A percentile compares a stretch with the other conserved stretches of the same genome.
Conservation (phyloP, 140 eudicot genomes). For the Cichorium intybus region DNA sequence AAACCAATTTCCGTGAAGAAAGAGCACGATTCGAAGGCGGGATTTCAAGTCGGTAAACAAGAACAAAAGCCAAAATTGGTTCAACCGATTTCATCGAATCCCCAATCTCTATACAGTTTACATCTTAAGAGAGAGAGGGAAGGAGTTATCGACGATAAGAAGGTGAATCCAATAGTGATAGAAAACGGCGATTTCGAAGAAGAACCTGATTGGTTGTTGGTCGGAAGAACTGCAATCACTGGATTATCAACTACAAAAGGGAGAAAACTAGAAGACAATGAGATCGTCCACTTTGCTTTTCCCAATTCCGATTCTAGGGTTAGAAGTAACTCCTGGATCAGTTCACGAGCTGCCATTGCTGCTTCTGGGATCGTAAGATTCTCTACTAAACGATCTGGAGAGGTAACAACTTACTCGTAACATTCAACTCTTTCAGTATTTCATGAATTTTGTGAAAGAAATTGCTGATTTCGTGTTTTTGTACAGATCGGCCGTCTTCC, state of each 20-base stretch:
- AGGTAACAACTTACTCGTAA: conserved; percentile 29
- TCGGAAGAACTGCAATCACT: conserved; percentile 53
- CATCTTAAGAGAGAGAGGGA: conserved; percentile 1
- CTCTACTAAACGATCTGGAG: conserved; percentile 68
- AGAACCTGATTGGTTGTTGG: conserved; percentile 72
- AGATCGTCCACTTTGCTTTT: conserved; percentile 68
- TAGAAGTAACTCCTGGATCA: conserved; percentile 27
- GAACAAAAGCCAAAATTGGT: conserved; percentile 11
- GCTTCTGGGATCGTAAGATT: conserved; percentile 62
- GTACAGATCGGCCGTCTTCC: conserved; percentile 78
- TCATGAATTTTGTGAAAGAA: neutral
- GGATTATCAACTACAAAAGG: conserved; percentile 77
- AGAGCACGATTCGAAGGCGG: neutral
- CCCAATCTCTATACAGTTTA: conserved; percentile 20
- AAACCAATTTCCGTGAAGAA: conserved; percentile 1
- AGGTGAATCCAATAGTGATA: conserved; percentile 41
- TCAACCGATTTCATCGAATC: conserved; percentile 38
- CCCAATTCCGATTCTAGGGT: conserved; percentile 27
- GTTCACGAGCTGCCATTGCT: conserved; percentile 38
- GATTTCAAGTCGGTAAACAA: neutral
- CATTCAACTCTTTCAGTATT: neutral
- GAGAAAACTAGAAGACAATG: conserved; percentile 67
- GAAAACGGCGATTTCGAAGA: conserved; percentile 71
- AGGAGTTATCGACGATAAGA: conserved; percentile 30
- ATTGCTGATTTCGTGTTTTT: neutral